Base-by-base conservation (phyloP, 306 rosid species). In the Betula pendula region DNA sequence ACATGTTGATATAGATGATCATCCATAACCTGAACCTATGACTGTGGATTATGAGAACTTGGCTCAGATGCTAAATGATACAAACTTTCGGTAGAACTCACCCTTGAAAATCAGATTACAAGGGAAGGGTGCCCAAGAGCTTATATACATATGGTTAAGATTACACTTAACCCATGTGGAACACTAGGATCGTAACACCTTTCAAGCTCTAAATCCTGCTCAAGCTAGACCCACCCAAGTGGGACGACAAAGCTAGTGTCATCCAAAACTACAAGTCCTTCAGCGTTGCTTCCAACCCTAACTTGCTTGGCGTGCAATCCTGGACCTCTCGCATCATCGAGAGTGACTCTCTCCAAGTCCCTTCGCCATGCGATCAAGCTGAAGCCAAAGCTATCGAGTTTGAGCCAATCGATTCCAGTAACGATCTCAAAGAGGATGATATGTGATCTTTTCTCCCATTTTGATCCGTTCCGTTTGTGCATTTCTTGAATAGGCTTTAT, bases 361-460 rank as follows among this genome's bases (percentile, higher is more conserved):
- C 87, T 0, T 50, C 67, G 5, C 40, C 50, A 3, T 47, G 84
- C 40, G 80, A 84, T 62, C 68, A 74, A 9, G 43, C 4, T n/a
- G n/a, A n/a, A n/a, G 47, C 77, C 19, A 60, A 78, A 19, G 27
- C 70, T 11, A 56, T 70, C 27, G 78, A 67, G n/a, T 33, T 74
- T 29, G 87, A 79, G 29, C 78, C 58, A 8, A 2, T 16, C 7
- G 84, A 92, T 81, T 48, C 89, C 63, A 95, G 95, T 10, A 92
- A 95, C 72, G 97, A 94, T 8, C 85, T 90, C 68, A 97, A 92
- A 82, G 98, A 94, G 77, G 96, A 94, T 79, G 97, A 97, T 94
- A 6, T 68, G 84, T 86, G 43, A 27, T 35, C n/a, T 55, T 16
- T 17, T 47, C 27, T 29, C 40, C 29, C 13, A 62, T 50, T 14